Base-by-base conservation (phyloP, 257 asterid species). In the Petrea volubilis region DNA sequence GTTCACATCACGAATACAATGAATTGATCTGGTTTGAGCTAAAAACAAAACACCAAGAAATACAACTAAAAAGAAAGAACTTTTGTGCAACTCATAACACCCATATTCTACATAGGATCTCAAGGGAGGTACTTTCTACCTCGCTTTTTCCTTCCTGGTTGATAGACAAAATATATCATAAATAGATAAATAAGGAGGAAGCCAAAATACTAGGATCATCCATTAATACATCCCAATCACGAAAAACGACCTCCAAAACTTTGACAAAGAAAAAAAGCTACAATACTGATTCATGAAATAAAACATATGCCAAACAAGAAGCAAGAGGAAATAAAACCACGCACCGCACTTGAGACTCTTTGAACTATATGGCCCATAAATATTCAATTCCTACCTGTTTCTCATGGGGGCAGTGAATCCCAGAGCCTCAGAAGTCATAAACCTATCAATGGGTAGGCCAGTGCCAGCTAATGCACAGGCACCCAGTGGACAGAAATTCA, bases 381-480 rank as follows among this genome's bases (percentile, higher is more conserved):
- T 57, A 65, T 68, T 49, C 47, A 38, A 59, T 13, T 36, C 55
- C 43, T 76, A 90, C 99, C 97, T 95, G 88, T 92, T 95, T 80
- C 98, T 88, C 93, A 95, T 75, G 43, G 99, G 98, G 53, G 96
- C 97, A 67, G 85, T 82, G 82, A 95, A 95, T 36, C 98, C 97
- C 76, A 92, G 85, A 62, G 92, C 95, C 68, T 82, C 83, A n/a
- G 99, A 86, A 33, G 98, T 95, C 97, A 90, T 92, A 75, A 95
- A 95, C 72, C 98, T 84, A 74, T 95, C 98, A 78, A 95, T 92
- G 72, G 99, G 97, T 75, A 95, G 86, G 65, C 99, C 98, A 62
- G 99, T 92, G 29, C 98, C 99, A 78, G 99, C 99, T 75, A 95
- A 86, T 8, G 99, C 96, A 86, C 99, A 92, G 33, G 99, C 97